phyloP scores from a whole-genome alignment of 1,284 basidiomycete species.

The Exobasidium cylindrosporum region DNA sequence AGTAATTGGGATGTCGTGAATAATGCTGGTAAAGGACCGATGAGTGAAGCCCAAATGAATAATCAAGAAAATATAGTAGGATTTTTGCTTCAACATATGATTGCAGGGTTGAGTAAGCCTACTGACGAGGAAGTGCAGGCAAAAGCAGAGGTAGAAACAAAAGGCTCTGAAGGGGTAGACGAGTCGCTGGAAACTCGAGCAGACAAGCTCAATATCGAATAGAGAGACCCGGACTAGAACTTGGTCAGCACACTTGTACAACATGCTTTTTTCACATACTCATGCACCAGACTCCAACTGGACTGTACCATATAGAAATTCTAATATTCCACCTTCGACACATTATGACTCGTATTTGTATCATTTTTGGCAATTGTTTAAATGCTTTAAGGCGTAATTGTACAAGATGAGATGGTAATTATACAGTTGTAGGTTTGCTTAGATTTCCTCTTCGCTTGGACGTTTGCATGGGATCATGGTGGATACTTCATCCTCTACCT shows the following conservation, averaged over 20 bases:
- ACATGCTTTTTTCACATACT: too few species aligned
- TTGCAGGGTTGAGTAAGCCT: slow-evolving; percentile 6
- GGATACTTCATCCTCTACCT: neutral
- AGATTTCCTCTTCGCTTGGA: neutral
- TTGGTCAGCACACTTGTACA: too few species aligned
- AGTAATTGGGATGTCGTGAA: slow-evolving; percentile 53
- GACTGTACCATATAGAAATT: too few species aligned
- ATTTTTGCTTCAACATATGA: slow-evolving; percentile 39
- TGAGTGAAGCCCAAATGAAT: slow-evolving; percentile 53
- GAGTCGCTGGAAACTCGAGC: neutral
- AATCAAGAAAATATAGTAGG: slow-evolving; percentile 48
- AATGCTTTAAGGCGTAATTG: too few species aligned
- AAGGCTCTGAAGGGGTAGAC: neutral
- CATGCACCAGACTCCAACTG: too few species aligned
- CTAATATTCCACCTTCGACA: too few species aligned
- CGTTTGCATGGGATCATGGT: neutral
- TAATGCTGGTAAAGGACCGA: slow-evolving; percentile 48
- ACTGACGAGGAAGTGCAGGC: slow-evolving; percentile 7
- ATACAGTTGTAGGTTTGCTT: too few species aligned
- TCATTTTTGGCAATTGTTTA: too few species aligned
- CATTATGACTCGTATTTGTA: too few species aligned
- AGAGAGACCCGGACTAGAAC: too few species aligned
- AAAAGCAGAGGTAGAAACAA: neutral
- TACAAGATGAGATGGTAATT: too few species aligned
- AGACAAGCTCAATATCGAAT: neutral